Percentiles rank a stretch among this genome's conserved stretches.
Evolutionary conservation across 2,329 filamentous ascomycete genomes (phyloP).

Genomic region (Colletotrichum siamense): DNA sequence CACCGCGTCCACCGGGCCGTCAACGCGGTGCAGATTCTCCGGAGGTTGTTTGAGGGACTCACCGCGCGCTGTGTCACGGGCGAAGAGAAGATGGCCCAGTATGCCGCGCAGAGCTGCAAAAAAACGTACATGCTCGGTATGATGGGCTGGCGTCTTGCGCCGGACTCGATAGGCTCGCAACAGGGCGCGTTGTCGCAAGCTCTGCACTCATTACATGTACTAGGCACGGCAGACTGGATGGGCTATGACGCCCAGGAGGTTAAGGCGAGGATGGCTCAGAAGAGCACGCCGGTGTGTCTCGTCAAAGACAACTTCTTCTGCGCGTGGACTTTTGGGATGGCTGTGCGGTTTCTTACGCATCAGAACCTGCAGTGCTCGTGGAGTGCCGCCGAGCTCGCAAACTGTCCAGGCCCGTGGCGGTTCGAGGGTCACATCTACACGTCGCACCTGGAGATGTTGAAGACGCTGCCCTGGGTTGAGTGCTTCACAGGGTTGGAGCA

Average conservation of each 20-base stretch:
- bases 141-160: constrained; percentile 1
- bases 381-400: background rate
- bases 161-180: background rate
- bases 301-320: background rate
- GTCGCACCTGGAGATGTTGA: background rate
- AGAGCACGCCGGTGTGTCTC: background rate
- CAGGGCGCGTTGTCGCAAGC: background rate
- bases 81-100: background rate
- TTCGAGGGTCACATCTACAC: background rate
- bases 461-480: background rate
- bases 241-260: background rate
- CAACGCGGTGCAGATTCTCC: background rate
- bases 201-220: background rate
- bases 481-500: background rate
- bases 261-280: background rate
- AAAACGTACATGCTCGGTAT: background rate
- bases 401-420: background rate
- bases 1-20: constrained; percentile 5
- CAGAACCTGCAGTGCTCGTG: background rate
- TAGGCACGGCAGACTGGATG: background rate
- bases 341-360: background rate
- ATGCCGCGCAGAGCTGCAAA: background rate
- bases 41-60: background rate
- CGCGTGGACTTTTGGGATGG: background rate
- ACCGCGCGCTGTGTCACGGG: background rate